Percentiles rank a stretch among this genome's conserved stretches.
Evolutionary conservation across 1,284 basidiomycete genomes (phyloP).

Genomic region (Ganoderma resinaceum): DNA sequence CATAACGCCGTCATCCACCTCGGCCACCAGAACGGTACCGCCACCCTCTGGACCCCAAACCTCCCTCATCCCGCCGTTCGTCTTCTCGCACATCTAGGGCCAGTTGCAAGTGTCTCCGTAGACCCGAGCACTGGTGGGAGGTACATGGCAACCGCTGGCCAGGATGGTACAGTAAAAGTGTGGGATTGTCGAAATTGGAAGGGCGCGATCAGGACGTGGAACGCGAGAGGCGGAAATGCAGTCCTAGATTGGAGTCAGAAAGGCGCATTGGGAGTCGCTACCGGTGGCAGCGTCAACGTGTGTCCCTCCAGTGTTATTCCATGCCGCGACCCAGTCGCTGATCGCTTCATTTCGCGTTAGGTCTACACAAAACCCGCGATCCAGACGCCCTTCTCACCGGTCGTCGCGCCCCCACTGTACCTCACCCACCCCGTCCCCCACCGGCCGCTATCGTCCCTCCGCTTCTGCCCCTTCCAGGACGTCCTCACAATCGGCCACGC

Average conservation of each 20-base stretch:
- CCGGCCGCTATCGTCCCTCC: slow-evolving; percentile 69
- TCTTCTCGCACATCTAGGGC: slow-evolving; percentile 90
- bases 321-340: neutral
- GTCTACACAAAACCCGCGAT: slow-evolving; percentile 76
- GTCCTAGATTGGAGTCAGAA: slow-evolving; percentile 83
- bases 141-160: slow-evolving; percentile 91
- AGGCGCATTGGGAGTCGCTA: slow-evolving; percentile 85
- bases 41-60: slow-evolving; percentile 97
- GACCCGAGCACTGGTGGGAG: slow-evolving; percentile 86
- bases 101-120: slow-evolving; percentile 82
- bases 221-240: slow-evolving; percentile 64
- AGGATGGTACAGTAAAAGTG: slow-evolving; percentile 90
- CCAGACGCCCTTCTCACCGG: slow-evolving; percentile 56
- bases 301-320: slow-evolving; percentile 31
- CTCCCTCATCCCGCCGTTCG: slow-evolving; percentile 91
- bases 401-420: slow-evolving; percentile 79
- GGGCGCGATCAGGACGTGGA: slow-evolving; percentile 85
- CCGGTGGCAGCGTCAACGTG: slow-evolving; percentile 85
- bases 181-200: slow-evolving; percentile 99
- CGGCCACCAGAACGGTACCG: slow-evolving; percentile 91
- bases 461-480: slow-evolving; percentile 95
- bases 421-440: slow-evolving; percentile 83
- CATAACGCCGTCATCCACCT: slow-evolving; percentile 94
- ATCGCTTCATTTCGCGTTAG: slow-evolving; percentile 43
- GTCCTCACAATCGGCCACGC: slow-evolving; percentile 81